phyloP scores from a whole-genome alignment of 106 monocot genomes.

The Dioscorea dumetorum region DNA sequence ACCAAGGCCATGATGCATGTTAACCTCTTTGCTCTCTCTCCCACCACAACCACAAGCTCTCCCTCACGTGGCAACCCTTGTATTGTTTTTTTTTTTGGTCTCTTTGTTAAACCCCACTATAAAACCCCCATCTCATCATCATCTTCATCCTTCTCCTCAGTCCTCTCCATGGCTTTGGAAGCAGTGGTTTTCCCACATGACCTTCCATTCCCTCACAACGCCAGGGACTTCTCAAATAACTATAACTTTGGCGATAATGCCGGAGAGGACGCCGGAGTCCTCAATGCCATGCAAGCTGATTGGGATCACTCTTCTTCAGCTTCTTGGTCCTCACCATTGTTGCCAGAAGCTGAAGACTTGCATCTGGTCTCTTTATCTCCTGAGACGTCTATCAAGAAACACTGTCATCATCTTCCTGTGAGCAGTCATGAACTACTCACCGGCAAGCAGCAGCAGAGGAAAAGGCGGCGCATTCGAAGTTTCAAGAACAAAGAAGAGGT shows the following conservation, averaged over 20 bases:
- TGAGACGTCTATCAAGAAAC: not conserved
- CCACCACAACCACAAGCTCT: no score
- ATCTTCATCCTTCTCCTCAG: not conserved
- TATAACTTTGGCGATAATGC: constrained; percentile 5
- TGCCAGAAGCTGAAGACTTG: constrained; percentile 25
- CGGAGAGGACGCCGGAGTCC: not conserved
- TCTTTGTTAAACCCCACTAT: not conserved
- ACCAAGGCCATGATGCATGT: constrained; percentile 5
- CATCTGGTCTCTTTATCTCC: constrained; percentile 21
- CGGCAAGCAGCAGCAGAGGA: constrained; percentile 19
- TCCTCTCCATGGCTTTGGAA: constrained; percentile 36
- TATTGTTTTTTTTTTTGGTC: not conserved
- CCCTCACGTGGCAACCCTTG: constrained; percentile 17
- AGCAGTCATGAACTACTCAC: no score
- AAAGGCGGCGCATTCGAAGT: constrained; percentile 30
- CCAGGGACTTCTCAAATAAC: constrained; percentile 14
- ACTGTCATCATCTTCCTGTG: no score
- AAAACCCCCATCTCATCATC: not conserved
- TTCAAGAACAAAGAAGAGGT: constrained; percentile 55
- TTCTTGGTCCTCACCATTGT: not conserved
- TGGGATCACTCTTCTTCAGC: constrained; percentile 21
- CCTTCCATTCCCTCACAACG: constrained; percentile 14
- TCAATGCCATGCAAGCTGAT: not conserved
- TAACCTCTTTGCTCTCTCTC: constrained; percentile 10
- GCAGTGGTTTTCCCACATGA: constrained; percentile 53